A percentile compares a stretch with the other conserved stretches of the same genome.
Evolutionary conservation across 495 filamentous ascomycete species (phyloP).

Genomic region (Eremomyces bilateralis): DNA sequence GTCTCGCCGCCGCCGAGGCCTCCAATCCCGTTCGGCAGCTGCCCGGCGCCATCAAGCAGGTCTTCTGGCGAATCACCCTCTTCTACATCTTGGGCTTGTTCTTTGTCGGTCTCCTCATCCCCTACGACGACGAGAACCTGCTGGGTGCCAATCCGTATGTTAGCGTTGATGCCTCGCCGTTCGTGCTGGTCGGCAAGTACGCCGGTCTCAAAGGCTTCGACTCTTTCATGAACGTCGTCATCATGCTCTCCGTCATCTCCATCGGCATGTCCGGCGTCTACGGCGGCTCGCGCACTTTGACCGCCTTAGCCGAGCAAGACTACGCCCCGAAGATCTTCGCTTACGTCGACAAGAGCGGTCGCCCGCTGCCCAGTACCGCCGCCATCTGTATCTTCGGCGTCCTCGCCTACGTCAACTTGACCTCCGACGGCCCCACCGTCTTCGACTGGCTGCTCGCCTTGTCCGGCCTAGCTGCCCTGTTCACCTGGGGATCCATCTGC

Average conservation of each 20-base stretch:
- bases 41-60: conserved; percentile 24
- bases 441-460: conserved; percentile 48
- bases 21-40: conserved; percentile 23
- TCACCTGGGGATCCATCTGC: conserved; percentile 52
- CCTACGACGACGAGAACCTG: conserved; percentile 11
- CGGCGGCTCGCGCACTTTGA: conserved; percentile 16
- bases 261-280: conserved; percentile 17
- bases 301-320: conserved; percentile 17
- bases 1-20: conserved; percentile 26
- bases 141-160: conserved; percentile 6
- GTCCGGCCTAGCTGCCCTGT: conserved; percentile 42
- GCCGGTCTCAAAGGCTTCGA: conserved; percentile 15
- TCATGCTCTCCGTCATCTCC: conserved; percentile 18
- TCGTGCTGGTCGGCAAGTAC: conserved; percentile 15
- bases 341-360: conserved; percentile 18
- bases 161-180: conserved; percentile 14
- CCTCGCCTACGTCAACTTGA: conserved; percentile 14
- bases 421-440: conserved; percentile 11
- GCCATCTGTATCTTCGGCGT: conserved; percentile 33
- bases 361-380: conserved; percentile 38
- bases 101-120: conserved; percentile 16
- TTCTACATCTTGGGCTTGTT: conserved; percentile 17
- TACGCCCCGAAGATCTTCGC: conserved; percentile 18
- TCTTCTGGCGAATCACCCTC: conserved; percentile 28
- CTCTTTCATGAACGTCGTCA: conserved; percentile 19